phyloP scores from a whole-genome alignment of 306 rosid genomes.

The Casuarina equisetifolia region DNA sequence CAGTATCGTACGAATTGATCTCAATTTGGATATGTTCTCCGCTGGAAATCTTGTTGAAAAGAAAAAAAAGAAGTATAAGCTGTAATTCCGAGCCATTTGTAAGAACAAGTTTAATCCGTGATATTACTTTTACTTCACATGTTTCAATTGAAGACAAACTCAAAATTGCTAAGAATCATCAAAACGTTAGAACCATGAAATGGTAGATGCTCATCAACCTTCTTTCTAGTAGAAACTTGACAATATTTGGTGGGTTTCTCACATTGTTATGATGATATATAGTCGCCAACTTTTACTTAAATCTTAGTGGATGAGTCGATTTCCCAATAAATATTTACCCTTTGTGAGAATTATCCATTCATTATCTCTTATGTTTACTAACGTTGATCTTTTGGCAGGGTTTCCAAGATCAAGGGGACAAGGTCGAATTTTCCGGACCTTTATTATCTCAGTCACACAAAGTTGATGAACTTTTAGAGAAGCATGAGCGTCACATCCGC shows the following conservation, averaged over 20 bases:
- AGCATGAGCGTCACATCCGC: constrained; percentile 89
- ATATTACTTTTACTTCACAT: no score
- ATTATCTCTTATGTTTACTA: constrained; percentile 9
- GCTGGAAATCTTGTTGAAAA: background rate
- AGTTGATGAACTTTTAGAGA: constrained; percentile 88
- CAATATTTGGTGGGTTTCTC: constrained; percentile 1
- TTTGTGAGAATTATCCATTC: background rate
- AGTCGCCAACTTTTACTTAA: background rate
- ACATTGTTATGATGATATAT: background rate
- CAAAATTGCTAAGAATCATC: no score
- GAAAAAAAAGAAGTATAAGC: background rate
- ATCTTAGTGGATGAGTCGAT: background rate
- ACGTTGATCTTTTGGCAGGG: constrained; percentile 46
- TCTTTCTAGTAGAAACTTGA: constrained; percentile 11
- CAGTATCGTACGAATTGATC: constrained; percentile 10
- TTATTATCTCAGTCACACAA: constrained; percentile 76
- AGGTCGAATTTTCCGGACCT: constrained; percentile 94
- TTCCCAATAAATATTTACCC: background rate
- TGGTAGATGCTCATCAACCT: background rate
- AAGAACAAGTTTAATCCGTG: background rate
- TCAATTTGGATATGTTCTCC: background rate
- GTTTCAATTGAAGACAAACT: no score
- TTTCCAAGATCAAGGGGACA: constrained; percentile 75
- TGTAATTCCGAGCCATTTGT: background rate
- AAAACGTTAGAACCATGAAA: background rate